A percentile compares a stretch with the other conserved stretches of the same genome.
phyloP scores from a whole-genome alignment of 2,329 filamentous ascomycete species.

The Chaetomiaceae sp. region DNA sequence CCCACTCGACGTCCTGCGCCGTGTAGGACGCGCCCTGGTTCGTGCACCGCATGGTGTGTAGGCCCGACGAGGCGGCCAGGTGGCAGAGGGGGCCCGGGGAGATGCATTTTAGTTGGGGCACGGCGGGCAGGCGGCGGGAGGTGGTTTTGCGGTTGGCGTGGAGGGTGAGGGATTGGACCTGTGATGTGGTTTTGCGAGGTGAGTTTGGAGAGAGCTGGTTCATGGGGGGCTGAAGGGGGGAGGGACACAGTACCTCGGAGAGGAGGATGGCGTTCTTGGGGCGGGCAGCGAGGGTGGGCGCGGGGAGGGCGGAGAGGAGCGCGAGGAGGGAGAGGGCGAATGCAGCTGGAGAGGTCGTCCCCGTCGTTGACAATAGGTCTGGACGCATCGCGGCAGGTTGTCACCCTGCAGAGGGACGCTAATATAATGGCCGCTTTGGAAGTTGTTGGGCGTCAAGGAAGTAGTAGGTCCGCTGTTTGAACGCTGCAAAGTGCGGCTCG shows the following conservation, averaged over 20 bases:
- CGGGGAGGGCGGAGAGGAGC: slow-evolving; percentile 1
- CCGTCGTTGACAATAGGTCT: too few species aligned
- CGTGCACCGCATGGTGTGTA: slow-evolving; percentile 82
- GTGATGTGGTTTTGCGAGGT: slow-evolving; percentile 17
- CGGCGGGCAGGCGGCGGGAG: slow-evolving; percentile 66
- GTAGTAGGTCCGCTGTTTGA: too few species aligned
- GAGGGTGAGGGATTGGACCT: slow-evolving; percentile 73
- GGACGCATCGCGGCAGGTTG: too few species aligned
- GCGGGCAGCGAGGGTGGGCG: slow-evolving; percentile 19
- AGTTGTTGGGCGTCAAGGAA: too few species aligned
- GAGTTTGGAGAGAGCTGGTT: background rate
- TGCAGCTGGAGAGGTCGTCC: background rate
- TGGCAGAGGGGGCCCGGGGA: slow-evolving; percentile 58
- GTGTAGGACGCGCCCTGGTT: slow-evolving; percentile 80
- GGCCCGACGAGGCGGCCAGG: slow-evolving; percentile 58
- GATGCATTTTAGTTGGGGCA: slow-evolving; percentile 74
- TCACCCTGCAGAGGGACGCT: too few species aligned
- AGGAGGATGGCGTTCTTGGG: slow-evolving; percentile 51
- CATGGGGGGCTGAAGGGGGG: background rate
- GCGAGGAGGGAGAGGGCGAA: slow-evolving; percentile 5
- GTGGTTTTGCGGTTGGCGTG: slow-evolving; percentile 60
- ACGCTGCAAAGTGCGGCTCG: too few species aligned
- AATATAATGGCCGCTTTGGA: too few species aligned
- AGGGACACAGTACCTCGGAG: slow-evolving; percentile 43
- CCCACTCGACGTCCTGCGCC: slow-evolving; percentile 81